Evolutionary conservation across 495 filamentous ascomycete genomes (phyloP).

Genomic region (Pseudevernia furfuracea): DNA sequence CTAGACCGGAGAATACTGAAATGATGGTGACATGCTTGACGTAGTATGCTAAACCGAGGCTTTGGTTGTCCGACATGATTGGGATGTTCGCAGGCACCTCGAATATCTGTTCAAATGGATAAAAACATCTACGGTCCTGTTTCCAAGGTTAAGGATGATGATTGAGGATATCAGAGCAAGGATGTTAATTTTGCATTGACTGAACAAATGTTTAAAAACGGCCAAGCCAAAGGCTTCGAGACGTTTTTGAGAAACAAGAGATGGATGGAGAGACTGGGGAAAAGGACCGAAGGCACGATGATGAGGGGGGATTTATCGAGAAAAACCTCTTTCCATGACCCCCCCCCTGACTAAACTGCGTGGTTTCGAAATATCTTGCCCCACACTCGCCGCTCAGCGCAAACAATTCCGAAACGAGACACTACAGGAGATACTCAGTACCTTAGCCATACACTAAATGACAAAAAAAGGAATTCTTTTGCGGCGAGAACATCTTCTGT

Average conservation of each 20-base stretch:
- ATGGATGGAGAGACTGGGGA: background rate
- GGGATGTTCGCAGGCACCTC: background rate
- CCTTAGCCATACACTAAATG: background rate
- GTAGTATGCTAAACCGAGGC: background rate
- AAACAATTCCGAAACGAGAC: background rate
- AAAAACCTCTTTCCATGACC: no score
- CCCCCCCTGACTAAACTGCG: no score
- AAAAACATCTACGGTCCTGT: background rate
- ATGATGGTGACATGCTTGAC: conserved; percentile 11
- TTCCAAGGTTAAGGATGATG: background rate
- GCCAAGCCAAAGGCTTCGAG: background rate
- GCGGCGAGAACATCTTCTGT: background rate
- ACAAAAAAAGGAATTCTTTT: background rate
- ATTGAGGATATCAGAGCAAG: background rate
- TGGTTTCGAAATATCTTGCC: background rate
- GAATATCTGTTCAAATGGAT: background rate
- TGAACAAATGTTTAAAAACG: background rate
- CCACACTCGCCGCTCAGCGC: background rate
- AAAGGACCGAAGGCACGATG: background rate
- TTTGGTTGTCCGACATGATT: background rate
- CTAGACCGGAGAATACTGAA: conserved; percentile 15
- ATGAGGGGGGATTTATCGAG: no score
- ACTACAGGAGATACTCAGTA: background rate
- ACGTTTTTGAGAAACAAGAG: background rate
- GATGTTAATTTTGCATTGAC: no score